Evolutionary conservation across 2,329 filamentous ascomycete genomes (phyloP).

Genomic region (Talaromyces sp.): DNA sequence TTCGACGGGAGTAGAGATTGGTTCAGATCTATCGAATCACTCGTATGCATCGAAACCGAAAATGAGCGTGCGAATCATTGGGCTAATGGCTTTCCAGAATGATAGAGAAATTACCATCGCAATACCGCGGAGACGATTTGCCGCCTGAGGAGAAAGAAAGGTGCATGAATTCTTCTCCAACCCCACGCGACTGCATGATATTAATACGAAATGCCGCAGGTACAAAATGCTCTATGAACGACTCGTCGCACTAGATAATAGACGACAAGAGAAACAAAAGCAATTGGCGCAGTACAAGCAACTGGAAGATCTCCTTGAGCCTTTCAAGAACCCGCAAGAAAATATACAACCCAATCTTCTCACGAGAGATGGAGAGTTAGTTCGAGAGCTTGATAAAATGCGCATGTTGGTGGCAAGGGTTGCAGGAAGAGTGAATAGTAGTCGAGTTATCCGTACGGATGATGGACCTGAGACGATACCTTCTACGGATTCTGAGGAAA

Average conservation of each 20-base stretch:
- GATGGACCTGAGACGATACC: constrained; percentile 20
- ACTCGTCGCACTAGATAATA: constrained; percentile 46
- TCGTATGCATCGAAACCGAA: constrained; percentile 26
- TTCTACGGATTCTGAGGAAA: constrained; percentile 31
- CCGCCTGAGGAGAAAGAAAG: constrained; percentile 32
- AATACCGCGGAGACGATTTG: constrained; percentile 31
- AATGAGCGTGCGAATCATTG: background rate
- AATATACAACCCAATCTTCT: constrained; percentile 56
- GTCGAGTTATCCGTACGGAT: constrained; percentile 20
- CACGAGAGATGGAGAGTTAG: constrained; percentile 50
- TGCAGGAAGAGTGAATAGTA: constrained; percentile 35
- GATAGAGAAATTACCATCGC: constrained; percentile 38
- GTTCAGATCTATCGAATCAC: constrained; percentile 38
- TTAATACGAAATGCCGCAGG: constrained; percentile 23
- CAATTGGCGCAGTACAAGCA: constrained; percentile 48
- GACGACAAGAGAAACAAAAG: constrained; percentile 45
- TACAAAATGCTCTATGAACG: constrained; percentile 42
- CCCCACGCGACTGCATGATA: constrained; percentile 24
- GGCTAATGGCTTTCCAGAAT: constrained; percentile 29
- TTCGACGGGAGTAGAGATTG: constrained; percentile 34
- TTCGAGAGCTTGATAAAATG: constrained; percentile 50
- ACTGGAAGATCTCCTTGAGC: constrained; percentile 47
- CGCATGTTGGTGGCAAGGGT: constrained; percentile 46
- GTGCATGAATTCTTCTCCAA: constrained; percentile 16
- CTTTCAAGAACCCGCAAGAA: constrained; percentile 48